phyloP scores from a whole-genome alignment of 2,329 filamentous ascomycete species.

The Apiospora marii region DNA sequence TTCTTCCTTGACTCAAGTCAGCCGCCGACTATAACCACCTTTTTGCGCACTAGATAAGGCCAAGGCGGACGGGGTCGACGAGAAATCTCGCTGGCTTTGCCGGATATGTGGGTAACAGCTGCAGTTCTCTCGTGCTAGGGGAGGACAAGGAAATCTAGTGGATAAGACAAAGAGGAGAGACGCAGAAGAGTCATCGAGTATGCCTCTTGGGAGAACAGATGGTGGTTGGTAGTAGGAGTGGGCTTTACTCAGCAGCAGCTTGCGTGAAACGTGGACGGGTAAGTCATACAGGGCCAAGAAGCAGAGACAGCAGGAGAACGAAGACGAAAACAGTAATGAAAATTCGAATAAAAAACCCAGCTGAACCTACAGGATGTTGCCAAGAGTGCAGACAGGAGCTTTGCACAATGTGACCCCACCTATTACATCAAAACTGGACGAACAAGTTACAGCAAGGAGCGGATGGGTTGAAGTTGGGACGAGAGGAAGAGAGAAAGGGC shows the following conservation, averaged over 20 bases:
- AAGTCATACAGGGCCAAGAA: background rate
- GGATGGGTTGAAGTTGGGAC: constrained; percentile 2
- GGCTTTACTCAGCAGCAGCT: background rate
- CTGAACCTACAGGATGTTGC: background rate
- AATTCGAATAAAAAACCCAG: background rate
- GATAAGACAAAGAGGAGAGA: background rate
- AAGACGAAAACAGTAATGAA: background rate
- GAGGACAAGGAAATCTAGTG: background rate
- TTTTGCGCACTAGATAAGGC: constrained; percentile 8
- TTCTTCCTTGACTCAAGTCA: constrained; percentile 16
- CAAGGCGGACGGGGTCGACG: background rate
- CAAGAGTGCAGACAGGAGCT: background rate
- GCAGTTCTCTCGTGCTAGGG: background rate
- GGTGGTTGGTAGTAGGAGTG: background rate
- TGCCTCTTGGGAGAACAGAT: background rate
- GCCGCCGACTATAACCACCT: background rate
- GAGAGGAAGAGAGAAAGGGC: constrained; percentile 5
- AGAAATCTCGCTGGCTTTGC: background rate
- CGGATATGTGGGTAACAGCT: background rate
- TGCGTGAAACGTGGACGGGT: background rate
- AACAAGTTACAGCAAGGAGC: constrained; percentile 5
- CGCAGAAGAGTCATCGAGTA: background rate
- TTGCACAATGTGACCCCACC: background rate
- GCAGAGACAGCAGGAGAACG: background rate
- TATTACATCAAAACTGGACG: background rate